Evolutionary conservation across 805 yeast genomes (phyloP).

Genomic region (Phaffomyces opuntiae): DNA sequence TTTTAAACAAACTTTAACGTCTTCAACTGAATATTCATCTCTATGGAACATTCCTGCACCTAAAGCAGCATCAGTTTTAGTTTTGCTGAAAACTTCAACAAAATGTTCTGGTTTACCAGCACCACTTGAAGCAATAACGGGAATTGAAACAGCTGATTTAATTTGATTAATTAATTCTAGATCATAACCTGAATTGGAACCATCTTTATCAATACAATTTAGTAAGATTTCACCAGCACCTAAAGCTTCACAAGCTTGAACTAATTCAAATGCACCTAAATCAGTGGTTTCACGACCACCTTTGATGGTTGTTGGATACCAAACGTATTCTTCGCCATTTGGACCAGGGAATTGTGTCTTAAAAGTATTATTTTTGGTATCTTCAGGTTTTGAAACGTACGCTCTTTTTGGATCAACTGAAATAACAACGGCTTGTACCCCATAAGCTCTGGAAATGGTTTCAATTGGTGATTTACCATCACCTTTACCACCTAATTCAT

Average conservation of each 20-base stretch:
- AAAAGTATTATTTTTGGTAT: conserved; percentile 56
- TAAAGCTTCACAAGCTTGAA: conserved; percentile 78
- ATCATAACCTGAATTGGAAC: conserved; percentile 91
- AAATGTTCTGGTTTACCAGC: conserved; percentile 94
- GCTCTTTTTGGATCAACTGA: conserved; percentile 96
- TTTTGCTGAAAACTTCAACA: conserved; percentile 74
- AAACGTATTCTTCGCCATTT: conserved; percentile 81
- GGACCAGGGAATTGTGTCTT: conserved; percentile 69
- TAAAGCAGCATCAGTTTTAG: conserved; percentile 90
- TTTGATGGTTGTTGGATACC: conserved; percentile 93
- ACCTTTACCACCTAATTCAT: conserved; percentile 47
- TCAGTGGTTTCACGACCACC: conserved; percentile 94
- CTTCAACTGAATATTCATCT: conserved; percentile 80
- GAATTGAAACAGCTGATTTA: conserved; percentile 71
- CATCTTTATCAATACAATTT: conserved; percentile 96
- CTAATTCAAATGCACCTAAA: conserved; percentile 85
- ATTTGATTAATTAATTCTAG: conserved; percentile 76
- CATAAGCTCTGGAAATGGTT: conserved; percentile 85
- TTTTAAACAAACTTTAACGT: conserved; percentile 67
- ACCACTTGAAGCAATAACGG: conserved; percentile 96
- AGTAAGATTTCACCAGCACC: conserved; percentile 96
- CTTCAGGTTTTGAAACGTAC: conserved; percentile 57
- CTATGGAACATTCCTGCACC: conserved; percentile 99
- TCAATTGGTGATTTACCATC: conserved; percentile 87
- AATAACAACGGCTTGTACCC: conserved; percentile 95